Percentiles rank a stretch among this genome's conserved stretches.
Evolutionary conservation across 1,284 basidiomycete species (phyloP).

Genomic region (Irpex sp.): DNA sequence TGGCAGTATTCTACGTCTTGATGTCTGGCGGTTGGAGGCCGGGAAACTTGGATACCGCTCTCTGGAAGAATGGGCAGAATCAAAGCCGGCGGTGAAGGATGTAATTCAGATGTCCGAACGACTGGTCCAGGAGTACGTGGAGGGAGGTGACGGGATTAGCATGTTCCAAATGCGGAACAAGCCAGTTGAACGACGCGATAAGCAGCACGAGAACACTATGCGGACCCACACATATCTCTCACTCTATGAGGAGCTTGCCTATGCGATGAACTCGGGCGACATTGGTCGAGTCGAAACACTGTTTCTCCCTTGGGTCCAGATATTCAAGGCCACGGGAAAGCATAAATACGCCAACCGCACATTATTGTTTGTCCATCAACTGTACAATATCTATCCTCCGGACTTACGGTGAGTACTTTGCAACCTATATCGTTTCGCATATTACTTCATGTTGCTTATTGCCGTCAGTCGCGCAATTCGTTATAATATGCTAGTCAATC

Average conservation of each 20-base stretch:
- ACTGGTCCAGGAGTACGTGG: too few species aligned
- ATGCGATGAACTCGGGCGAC: constrained; percentile 29
- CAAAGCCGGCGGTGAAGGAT: too few species aligned
- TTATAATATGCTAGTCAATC: constrained; percentile 26
- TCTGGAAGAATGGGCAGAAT: too few species aligned
- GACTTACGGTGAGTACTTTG: too few species aligned
- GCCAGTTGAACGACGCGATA: too few species aligned
- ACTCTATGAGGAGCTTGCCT: constrained; percentile 25
- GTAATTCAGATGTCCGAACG: too few species aligned
- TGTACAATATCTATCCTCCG: constrained; percentile 13
- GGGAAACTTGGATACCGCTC: too few species aligned
- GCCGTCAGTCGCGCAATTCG: constrained; percentile 19
- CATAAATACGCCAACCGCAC: constrained; percentile 28
- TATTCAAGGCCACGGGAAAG: constrained; percentile 26
- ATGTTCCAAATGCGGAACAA: too few species aligned
- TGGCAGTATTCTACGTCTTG: constrained; percentile 8
- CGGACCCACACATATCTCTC: constrained; percentile 20
- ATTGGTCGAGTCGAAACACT: constrained; percentile 28
- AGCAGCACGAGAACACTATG: background rate
- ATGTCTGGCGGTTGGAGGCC: constrained; percentile 7
- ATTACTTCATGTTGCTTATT: background rate
- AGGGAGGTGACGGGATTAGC: too few species aligned
- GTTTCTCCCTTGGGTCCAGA: constrained; percentile 22
- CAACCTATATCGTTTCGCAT: too few species aligned
- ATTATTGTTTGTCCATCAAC: constrained; percentile 17